Conservation (phyloP, 805 yeast genomes). For the Candida germanica region DNA sequence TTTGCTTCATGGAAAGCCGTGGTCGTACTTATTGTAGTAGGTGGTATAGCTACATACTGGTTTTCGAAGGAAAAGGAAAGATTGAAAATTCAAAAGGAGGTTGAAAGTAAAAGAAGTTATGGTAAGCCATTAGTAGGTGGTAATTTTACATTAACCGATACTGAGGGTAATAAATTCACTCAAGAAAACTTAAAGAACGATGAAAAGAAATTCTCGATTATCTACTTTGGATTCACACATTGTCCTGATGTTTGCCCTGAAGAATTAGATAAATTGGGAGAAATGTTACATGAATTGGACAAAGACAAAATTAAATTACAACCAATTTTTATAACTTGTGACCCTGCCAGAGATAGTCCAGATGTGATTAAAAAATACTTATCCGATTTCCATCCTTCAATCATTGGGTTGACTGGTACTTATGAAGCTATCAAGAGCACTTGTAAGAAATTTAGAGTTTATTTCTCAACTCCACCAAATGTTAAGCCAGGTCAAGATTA, state of each 20-base stretch:
- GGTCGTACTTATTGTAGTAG: conserved; percentile 60
- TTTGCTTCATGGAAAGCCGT: conserved; percentile 86
- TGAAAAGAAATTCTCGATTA: conserved; percentile 60
- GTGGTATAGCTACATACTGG: conserved; percentile 67
- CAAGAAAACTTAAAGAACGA: conserved; percentile 59
- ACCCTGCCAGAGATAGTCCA: conserved; percentile 92
- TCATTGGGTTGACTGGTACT: conserved; percentile 88
- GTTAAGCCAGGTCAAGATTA: conserved; percentile 96
- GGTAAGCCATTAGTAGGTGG: conserved; percentile 96
- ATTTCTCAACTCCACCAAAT: conserved; percentile 94
- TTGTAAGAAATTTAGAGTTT: conserved; percentile 90
- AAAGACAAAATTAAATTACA: conserved; percentile 59
- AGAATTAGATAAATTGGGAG: conserved; percentile 88
- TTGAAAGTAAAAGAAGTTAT: conserved; percentile 79
- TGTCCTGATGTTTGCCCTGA: conserved; percentile 99
- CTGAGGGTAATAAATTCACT: conserved; percentile 70
- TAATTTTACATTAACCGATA: conserved; percentile 70
- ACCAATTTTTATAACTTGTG: conserved; percentile 93
- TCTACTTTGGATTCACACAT: conserved; percentile 96
- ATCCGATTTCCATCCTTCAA: conserved; percentile 83
- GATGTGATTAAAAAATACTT: conserved; percentile 79
- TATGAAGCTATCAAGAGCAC: conserved; percentile 79
- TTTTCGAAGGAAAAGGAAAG: conserved; percentile 77
- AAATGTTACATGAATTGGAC: conserved; percentile 56
- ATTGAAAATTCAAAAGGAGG: conserved; percentile 69